Percentiles rank a stretch among this genome's conserved stretches.
Conservation (phyloP, 2,329 filamentous ascomycete species). For the Xylogone sp. region DNA sequence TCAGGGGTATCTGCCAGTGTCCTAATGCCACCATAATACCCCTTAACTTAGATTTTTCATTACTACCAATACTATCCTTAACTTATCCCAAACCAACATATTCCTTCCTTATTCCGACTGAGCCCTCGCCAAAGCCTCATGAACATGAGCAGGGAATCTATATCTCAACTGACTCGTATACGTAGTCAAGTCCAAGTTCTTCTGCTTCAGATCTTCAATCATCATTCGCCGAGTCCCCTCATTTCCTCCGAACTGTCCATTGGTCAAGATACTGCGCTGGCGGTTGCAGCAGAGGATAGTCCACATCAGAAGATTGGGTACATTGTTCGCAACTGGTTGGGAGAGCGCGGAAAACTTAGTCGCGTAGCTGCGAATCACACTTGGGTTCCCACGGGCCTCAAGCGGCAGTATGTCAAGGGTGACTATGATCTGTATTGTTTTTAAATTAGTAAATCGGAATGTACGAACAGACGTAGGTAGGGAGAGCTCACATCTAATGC, state of each 20-base stretch:
- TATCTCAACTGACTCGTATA: slow-evolving; percentile 93
- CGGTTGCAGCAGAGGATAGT: slow-evolving; percentile 81
- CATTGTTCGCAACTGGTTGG: slow-evolving; percentile 79
- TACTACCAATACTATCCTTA: neutral
- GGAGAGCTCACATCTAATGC: slow-evolving; percentile 61
- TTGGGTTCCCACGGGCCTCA: slow-evolving; percentile 68
- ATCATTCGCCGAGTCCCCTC: slow-evolving; percentile 60
- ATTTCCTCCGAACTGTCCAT: slow-evolving; percentile 71
- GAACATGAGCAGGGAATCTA: slow-evolving; percentile 79
- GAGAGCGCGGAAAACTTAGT: slow-evolving; percentile 76
- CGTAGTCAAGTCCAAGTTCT: slow-evolving; percentile 85
- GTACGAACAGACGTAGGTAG: neutral
- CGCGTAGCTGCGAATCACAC: slow-evolving; percentile 73
- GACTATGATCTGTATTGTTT: slow-evolving; percentile 74
- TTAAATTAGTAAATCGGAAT: too few species aligned
- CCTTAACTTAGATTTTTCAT: neutral
- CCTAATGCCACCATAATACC: too few species aligned
- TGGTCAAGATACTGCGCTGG: slow-evolving; percentile 68
- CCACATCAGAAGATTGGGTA: slow-evolving; percentile 92
- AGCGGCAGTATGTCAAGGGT: slow-evolving; percentile 77
- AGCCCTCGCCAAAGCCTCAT: slow-evolving; percentile 82
- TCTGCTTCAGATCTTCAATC: slow-evolving; percentile 69
- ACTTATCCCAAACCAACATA: neutral
- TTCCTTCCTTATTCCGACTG: slow-evolving; percentile 18
- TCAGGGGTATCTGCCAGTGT: too few species aligned